These are phyloP conservation scores for Penstemon davidsonii DNA, from an alignment of 257 asterid species.

Conservation along the genomic window DNA sequence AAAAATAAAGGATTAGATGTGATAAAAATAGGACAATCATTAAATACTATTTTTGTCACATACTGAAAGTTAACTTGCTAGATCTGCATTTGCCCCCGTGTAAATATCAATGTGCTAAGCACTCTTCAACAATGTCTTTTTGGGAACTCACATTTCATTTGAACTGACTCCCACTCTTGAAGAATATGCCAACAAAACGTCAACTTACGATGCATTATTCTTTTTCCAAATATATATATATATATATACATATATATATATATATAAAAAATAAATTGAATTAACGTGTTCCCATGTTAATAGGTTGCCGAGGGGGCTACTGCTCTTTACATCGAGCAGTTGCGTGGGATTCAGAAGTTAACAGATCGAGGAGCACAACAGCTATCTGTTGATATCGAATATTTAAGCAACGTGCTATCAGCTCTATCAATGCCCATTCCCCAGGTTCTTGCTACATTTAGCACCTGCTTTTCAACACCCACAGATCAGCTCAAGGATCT, in stretches of 20 bases:
- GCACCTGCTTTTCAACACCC: slow-evolving; percentile 75
- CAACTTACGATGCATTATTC: neutral
- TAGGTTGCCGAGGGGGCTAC: slow-evolving; percentile 98
- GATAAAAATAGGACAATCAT: no score
- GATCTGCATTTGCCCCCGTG: no score
- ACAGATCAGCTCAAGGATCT: slow-evolving; percentile 80
- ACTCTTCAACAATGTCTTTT: neutral
- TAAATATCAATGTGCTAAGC: slow-evolving; percentile 2
- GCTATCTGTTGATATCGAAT: slow-evolving; percentile 86
- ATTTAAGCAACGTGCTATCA: slow-evolving; percentile 87
- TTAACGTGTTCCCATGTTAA: slow-evolving; percentile 6
- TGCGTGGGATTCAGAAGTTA: slow-evolving; percentile 85
- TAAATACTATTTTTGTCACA: no score
- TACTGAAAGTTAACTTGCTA: no score
- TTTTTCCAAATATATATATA: slow-evolving; percentile 2
- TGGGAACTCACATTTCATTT: neutral
- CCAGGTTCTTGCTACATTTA: slow-evolving; percentile 77
- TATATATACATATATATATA: no score
- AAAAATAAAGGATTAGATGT: no score
- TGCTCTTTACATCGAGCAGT: slow-evolving; percentile 78
- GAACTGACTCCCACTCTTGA: neutral
- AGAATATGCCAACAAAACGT: neutral
- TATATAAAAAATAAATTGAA: no score
- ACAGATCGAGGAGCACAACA: slow-evolving; percentile 96
- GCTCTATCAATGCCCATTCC: slow-evolving; percentile 94